These are phyloP conservation scores for Elsinoe perseae DNA, from an alignment of 2,329 filamentous ascomycete species.

Conservation along the genomic window DNA sequence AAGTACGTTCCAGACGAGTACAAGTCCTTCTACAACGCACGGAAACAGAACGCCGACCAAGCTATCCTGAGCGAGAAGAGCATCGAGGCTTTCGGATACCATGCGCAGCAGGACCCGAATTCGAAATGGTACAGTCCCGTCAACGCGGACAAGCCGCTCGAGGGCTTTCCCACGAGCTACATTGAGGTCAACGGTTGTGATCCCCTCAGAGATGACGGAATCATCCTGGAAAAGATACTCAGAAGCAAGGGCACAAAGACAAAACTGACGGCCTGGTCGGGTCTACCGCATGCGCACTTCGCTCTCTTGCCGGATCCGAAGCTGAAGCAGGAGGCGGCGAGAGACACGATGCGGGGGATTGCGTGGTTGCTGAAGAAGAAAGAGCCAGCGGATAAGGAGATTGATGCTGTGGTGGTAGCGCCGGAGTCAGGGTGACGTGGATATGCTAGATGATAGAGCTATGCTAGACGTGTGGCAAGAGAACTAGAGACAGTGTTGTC, in stretches of 20 bases:
- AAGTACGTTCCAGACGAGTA: slow-evolving; percentile 31
- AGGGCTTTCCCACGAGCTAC: slow-evolving; percentile 7
- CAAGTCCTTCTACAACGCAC: slow-evolving; percentile 30
- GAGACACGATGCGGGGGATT: slow-evolving; percentile 28
- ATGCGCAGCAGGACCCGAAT: background rate
- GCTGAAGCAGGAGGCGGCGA: slow-evolving; percentile 23
- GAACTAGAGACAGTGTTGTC: too few species aligned
- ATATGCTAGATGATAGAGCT: background rate
- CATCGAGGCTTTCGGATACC: background rate
- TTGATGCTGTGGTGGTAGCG: background rate
- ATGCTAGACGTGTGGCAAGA: background rate
- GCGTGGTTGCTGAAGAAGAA: slow-evolving; percentile 30
- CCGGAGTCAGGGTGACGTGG: background rate
- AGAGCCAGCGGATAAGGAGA: background rate
- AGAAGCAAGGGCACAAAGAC: slow-evolving; percentile 5
- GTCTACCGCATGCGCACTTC: slow-evolving; percentile 29
- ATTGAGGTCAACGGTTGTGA: slow-evolving; percentile 12
- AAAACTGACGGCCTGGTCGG: slow-evolving; percentile 8
- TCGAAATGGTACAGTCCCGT: slow-evolving; percentile 5
- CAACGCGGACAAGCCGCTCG: background rate
- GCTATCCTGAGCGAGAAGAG: slow-evolving; percentile 17
- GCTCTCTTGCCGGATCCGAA: slow-evolving; percentile 28
- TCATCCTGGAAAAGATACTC: slow-evolving; percentile 15
- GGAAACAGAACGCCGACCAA: slow-evolving; percentile 34
- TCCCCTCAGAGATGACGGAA: slow-evolving; percentile 11